These are phyloP conservation scores for Garcia nutans DNA, from an alignment of 345 rosid species.

Conservation along the genomic window DNA sequence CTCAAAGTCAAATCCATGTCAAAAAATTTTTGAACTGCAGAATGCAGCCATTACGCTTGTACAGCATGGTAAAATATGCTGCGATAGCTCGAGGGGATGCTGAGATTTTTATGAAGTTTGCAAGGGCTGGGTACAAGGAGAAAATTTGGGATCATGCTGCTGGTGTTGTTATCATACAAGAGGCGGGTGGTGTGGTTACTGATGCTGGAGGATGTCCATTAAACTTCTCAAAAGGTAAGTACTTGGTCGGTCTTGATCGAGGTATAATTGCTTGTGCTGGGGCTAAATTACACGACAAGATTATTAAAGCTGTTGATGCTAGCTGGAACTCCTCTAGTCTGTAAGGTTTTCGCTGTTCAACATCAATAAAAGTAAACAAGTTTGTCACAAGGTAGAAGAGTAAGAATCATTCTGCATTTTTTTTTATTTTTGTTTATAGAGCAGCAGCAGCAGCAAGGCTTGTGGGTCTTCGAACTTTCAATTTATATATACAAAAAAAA, in stretches of 20 bases:
- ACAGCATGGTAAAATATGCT: conserved; percentile 63
- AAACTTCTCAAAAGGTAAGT: conserved; percentile 47
- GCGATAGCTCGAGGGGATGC: conserved; percentile 61
- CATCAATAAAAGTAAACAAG: neutral
- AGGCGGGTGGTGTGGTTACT: conserved; percentile 57
- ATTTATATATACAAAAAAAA: neutral
- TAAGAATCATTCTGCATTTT: neutral
- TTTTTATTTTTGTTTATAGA: neutral
- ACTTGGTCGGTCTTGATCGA: conserved; percentile 50
- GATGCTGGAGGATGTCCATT: conserved; percentile 49
- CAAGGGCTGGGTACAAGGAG: conserved; percentile 54
- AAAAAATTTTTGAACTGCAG: conserved; percentile 32
- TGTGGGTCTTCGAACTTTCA: neutral
- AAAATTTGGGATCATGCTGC: conserved; percentile 68
- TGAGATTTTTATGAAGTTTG: conserved; percentile 55
- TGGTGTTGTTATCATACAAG: conserved; percentile 45
- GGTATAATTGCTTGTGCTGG: conserved; percentile 52
- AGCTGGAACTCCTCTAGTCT: conserved; percentile 60
- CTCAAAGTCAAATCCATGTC: too few species aligned
- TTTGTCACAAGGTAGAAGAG: neutral
- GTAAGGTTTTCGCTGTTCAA: conserved; percentile 13
- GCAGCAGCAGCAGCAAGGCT: neutral
- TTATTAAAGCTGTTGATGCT: conserved; percentile 49
- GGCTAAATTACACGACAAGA: conserved; percentile 40
- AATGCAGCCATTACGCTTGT: conserved; percentile 51